These are phyloP conservation scores for Castanea sativa DNA, from an alignment of 306 rosid genomes.

Conservation along the genomic window DNA sequence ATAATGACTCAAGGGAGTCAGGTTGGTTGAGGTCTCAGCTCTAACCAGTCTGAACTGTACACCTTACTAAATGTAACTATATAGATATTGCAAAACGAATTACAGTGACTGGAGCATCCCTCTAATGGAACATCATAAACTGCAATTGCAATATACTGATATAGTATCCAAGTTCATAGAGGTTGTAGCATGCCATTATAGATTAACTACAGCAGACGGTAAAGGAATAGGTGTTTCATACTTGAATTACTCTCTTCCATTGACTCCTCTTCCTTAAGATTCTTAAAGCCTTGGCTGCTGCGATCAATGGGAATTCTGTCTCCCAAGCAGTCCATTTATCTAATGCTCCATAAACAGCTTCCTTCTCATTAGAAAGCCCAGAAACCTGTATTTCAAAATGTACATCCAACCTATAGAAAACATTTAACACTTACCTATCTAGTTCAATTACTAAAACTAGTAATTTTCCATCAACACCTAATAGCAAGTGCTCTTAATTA, in stretches of 20 bases:
- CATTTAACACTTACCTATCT: not conserved
- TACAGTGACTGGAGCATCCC: not conserved
- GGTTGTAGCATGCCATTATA: not conserved
- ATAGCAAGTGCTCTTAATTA: slow-evolving; percentile 2
- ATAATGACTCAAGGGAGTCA: not conserved
- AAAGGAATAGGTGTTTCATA: slow-evolving; percentile 22
- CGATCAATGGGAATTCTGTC: slow-evolving; percentile 87
- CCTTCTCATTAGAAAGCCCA: slow-evolving; percentile 77
- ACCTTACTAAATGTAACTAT: not conserved
- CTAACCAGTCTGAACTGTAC: not conserved
- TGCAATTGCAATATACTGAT: not conserved
- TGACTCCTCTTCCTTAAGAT: slow-evolving; percentile 61
- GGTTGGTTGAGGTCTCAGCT: not conserved
- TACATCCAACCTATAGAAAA: slow-evolving; percentile 1
- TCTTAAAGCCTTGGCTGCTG: slow-evolving; percentile 76
- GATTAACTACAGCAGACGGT: not conserved
- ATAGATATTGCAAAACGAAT: not conserved
- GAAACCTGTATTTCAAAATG: slow-evolving; percentile 49
- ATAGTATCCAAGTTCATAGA: not conserved
- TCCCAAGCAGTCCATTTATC: slow-evolving; percentile 98
- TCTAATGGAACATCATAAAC: not conserved
- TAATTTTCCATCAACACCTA: not conserved
- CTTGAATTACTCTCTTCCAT: slow-evolving; percentile 81
- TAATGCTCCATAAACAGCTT: slow-evolving; percentile 82
- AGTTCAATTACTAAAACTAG: not conserved